phyloP scores from a whole-genome alignment of 176 grass and related monocot genomes.

The Oryza longistaminata region DNA sequence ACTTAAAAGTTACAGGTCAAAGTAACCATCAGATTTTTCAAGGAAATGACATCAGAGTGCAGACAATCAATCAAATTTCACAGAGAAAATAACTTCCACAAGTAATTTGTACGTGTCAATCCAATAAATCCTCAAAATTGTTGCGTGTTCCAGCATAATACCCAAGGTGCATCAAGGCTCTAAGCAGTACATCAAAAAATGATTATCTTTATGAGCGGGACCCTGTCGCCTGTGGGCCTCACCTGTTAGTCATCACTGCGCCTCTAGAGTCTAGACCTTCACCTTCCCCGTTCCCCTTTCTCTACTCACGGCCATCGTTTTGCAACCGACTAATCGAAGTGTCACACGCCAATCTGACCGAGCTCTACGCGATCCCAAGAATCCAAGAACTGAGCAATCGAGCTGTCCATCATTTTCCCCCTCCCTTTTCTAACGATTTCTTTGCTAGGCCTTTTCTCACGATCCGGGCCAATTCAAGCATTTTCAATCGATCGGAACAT shows the following conservation, averaged over 20 bases:
- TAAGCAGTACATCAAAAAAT: not conserved
- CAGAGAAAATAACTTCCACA: not conserved
- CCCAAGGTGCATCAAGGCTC: not conserved
- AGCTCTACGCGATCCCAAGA: not conserved
- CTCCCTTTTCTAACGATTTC: not conserved
- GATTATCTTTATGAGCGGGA: not conserved
- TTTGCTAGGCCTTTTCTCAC: not conserved
- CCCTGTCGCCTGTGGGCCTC: not conserved
- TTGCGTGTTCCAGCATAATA: constrained; percentile 10
- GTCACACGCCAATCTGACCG: not conserved
- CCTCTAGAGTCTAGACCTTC: constrained; percentile 3
- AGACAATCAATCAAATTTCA: constrained; percentile 17
- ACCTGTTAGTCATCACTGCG: not conserved
- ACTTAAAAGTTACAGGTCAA: constrained; percentile 10
- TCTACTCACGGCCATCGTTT: constrained; percentile 1
- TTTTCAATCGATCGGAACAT: not conserved
- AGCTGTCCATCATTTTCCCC: not conserved
- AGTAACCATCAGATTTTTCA: constrained; percentile 16
- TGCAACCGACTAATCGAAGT: not conserved
- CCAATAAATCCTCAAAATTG: not conserved
- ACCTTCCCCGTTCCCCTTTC: not conserved
- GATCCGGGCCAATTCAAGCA: constrained; percentile 7
- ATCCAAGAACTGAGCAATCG: constrained; percentile 25
- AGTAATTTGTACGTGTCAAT: constrained; percentile 30
- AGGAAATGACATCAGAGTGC: not conserved